Base-by-base conservation (phyloP, 371 early-diverging fungal genomes). In the Rozella allomycis region DNA sequence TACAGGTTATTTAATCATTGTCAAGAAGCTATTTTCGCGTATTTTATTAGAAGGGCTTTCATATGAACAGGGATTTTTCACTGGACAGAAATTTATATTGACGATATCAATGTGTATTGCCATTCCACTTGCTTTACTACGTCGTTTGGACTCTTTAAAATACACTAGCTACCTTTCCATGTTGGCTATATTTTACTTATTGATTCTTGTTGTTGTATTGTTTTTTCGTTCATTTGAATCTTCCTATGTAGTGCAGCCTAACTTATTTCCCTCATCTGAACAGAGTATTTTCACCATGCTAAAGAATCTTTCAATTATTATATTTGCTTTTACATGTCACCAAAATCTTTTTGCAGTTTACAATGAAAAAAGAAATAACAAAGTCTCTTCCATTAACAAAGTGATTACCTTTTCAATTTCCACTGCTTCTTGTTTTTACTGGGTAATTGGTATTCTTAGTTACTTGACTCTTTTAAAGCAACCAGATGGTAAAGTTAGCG, bases 271-370 rank as follows among this genome's bases (percentile, higher is more conserved):
- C 41, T 26, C 40, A 49, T 31, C 50, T 47, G 5, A 17, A 11
- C 0, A 42, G 33, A 41, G 10, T 45, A 1, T 42, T 67, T 48
- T 54, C 8, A 49, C 58, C 9, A 80, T 91, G 47, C 70, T 96
- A 33, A 64, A 63, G 14, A 70, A 70, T 3, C 48, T 97, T 17
- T 97, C 97, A 2, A 81, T 96, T 26, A 96, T 97, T 64, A 84
- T 99, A 16, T 99, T 98, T 67, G 82, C 87, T n/a, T 98, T 96
- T 41, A 88, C 88, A 25, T 93, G 96, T 44, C 96, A 90, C 46
- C 87, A 87, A 50, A 93, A 93, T 55, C 75, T 90, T 17, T 85
- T 91, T 38, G 53, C 84, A 7, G 75, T 88, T 1, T 76, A 85
- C 49, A 94, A 91, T 50, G 93, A 94, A 51, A 48, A 86, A 26